Evolutionary conservation across 2,329 filamentous ascomycete species (phyloP), one percentile per base, ranked within the genome.

Genomic region (Lecanicillium sp.): DNA sequence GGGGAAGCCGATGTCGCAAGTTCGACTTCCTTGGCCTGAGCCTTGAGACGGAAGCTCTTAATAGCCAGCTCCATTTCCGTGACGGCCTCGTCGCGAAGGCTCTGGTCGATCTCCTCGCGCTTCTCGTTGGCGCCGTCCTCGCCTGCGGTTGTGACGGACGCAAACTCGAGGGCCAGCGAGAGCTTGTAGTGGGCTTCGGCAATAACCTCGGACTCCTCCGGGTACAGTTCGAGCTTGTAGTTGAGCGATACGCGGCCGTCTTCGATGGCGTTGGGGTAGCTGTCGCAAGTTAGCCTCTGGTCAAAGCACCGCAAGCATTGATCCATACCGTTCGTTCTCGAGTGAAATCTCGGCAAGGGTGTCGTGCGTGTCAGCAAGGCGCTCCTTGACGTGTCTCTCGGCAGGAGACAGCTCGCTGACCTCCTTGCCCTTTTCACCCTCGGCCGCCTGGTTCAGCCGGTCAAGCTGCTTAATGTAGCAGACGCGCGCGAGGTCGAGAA

Each of bases 111-210:
- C 37, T 67, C 65, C 54, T 69, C 64, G 52, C 68, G 73, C 68
- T 68, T 79, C 39, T 62, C 60, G 24, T 67, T 66, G 11, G 65
- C 65, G n/a, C 69, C 67, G 17, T 70, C 67, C 3, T 72, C 69
- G 14, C 77, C 77, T 11, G 73, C 67, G 1, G 78, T 74, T 5
- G 83, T 87, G 38, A 93, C 81, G 0, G 89, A 93, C 4, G 88
- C 88, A 58, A 97, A 97, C 62, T 98, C 93, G 23, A 98, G 78
- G 0, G 93, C 93, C 14, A 98, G 79, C 0, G 91, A 95, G 21
- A 98, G 83, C 69, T 96, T 97, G 73, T 87, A 98, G 70, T 98
- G 90, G 14, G 88, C 91, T 71, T 98, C 93, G 35, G 93, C 91
- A 49, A 97, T 78, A 44, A 94, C 78, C 57, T 90, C 86, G 12